These are phyloP conservation scores for Cyclostephanos invisitatus DNA, from an alignment of 108 stramenopile species.

Conservation along the genomic window DNA sequence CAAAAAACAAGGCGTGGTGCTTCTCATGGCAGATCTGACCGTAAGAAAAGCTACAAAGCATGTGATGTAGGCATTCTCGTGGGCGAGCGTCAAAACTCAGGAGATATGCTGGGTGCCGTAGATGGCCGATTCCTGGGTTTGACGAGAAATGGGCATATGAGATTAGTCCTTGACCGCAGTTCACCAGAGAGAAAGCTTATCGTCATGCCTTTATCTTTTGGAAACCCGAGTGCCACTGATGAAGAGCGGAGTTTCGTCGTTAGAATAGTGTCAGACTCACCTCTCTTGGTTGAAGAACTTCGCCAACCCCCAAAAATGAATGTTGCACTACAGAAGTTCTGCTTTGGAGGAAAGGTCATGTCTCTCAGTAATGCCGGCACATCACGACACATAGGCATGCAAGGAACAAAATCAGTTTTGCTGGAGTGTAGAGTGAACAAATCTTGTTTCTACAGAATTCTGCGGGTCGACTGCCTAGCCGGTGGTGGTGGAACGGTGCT, in stretches of 20 bases:
- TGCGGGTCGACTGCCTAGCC: constrained; percentile 54
- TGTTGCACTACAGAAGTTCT: constrained; percentile 47
- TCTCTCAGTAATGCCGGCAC: constrained; percentile 46
- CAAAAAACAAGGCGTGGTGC: constrained; percentile 73
- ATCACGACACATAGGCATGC: constrained; percentile 33
- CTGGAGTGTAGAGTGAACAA: constrained; percentile 30
- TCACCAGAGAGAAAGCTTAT: constrained; percentile 44
- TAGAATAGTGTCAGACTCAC: constrained; percentile 65
- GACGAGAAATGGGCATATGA: constrained; percentile 57
- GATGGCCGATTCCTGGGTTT: constrained; percentile 66
- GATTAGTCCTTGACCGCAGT: constrained; percentile 55
- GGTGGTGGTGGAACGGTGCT: constrained; percentile 66
- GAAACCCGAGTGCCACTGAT: constrained; percentile 73
- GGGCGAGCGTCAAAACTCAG: constrained; percentile 28
- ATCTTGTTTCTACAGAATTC: constrained; percentile 35
- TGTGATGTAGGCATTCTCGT: constrained; percentile 70
- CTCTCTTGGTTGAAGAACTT: constrained; percentile 64
- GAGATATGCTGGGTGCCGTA: constrained; percentile 32
- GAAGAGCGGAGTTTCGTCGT: constrained; percentile 64
- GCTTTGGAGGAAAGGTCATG: constrained; percentile 44
- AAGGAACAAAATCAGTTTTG: constrained; percentile 46
- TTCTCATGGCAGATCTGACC: constrained; percentile 58
- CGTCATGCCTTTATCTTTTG: constrained; percentile 76
- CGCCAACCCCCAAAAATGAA: constrained; percentile 58
- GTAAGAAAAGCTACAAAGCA: constrained; percentile 71